Evolutionary conservation across 257 asterid species (phyloP).

Genomic region (Petrea volubilis): DNA sequence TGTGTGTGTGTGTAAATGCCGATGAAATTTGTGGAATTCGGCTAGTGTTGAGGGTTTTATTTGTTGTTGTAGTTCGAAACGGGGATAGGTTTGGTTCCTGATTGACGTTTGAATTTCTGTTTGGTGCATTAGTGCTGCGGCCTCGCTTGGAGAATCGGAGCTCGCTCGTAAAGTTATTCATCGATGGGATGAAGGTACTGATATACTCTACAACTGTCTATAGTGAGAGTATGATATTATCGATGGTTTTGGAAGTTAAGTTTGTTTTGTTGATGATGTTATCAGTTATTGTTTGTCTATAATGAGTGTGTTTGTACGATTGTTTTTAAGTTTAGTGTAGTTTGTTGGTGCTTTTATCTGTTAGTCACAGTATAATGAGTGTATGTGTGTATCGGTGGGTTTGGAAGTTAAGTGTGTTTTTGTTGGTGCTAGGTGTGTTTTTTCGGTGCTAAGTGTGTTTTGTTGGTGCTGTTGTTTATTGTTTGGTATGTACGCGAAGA

Average conservation of each 20-base stretch:
- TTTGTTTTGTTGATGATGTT: not conserved
- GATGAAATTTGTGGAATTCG: not conserved
- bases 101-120: conserved; percentile 10
- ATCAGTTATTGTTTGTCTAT: not conserved
- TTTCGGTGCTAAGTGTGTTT: not conserved
- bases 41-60: not conserved
- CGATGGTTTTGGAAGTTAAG: not conserved
- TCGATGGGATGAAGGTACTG: conserved; percentile 84
- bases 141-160: conserved; percentile 61
- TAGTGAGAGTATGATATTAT: not conserved
- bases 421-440: too few species aligned
- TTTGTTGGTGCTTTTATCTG: too few species aligned
- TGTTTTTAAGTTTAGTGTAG: too few species aligned
- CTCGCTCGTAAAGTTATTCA: conserved; percentile 71
- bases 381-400: too few species aligned
- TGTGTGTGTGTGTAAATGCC: not conserved
- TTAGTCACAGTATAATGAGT: too few species aligned
- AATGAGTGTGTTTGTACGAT: too few species aligned
- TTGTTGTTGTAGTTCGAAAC: not conserved
- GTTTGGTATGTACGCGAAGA: not conserved
- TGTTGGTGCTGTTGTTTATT: not conserved
- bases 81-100: not conserved
- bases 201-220: not conserved
- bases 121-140: conserved; percentile 47
- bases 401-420: too few species aligned